Evolutionary conservation across 345 rosid species (phyloP), one percentile per base, ranked within the genome.

Genomic region (Arabidopsis suecica): DNA sequence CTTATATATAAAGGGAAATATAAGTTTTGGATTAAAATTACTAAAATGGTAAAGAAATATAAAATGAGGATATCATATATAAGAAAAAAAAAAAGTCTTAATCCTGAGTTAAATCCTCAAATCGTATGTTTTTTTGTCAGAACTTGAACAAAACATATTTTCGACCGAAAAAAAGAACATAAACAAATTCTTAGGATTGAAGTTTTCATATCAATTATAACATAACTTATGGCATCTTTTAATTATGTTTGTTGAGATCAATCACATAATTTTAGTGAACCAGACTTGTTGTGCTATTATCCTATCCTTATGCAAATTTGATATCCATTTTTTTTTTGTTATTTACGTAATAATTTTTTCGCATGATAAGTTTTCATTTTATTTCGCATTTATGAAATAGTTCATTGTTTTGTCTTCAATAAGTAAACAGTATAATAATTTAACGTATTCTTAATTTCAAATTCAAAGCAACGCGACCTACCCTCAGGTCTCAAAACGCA

Each of bases 401-500:
- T 30, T 59, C 3, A 30, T 54, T 20, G 34, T 7, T 11, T 16
- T 42, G 65, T n/a, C 10, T 22, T 47, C 8, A 1, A 11, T 57
- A 44, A 32, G 28, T 18, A 69, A 32, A 57, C 44, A 48, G 18
- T 48, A n/a, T 16, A 34, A 36, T 58, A 9, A 34, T 34, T 30
- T n/a, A 37, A 57, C 12, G 30, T 32, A 44, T 58, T 7, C 9
- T 34, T 34, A 28, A 34, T 18, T 60, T 34, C 18, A 71, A 68
- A 36, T 71, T 40, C 44, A 41, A 42, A 68, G 3, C 61, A 68
- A 49, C 30, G 63, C 74, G 40, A 68, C 79, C 74, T 75, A 75
- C 69, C 79, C 79, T 75, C 13, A 8, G 32, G 32, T 40, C 69
- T 42, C 25, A 75, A 68, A 68, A 61, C 74, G 69, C 79, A 68